Base-by-base conservation (phyloP, 2,329 filamentous ascomycete species). In the Fusarium duplospermum region DNA sequence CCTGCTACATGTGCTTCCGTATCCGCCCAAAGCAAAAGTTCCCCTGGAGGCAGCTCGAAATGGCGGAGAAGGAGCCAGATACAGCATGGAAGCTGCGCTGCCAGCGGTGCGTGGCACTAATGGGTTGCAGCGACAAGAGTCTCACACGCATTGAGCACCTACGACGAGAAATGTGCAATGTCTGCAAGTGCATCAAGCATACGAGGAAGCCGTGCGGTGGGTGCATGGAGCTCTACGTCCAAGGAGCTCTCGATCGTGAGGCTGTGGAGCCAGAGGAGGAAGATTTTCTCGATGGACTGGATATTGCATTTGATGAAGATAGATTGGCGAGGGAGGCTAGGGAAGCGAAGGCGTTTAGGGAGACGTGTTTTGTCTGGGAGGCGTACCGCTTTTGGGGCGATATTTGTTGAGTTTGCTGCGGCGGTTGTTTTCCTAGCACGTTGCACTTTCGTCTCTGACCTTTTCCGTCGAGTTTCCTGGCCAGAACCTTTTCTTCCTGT, bases 1-100 rank as follows among this genome's bases (percentile, higher is more conserved):
- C 74, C 2, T 77, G 75, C 62, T 77, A 68, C 20, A 18, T 60
- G n/a, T 77, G 75, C 60, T 73, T 56, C 20, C 69, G 42, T 14
- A 50, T 71, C 5, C 64, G 42, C 1, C 62, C 60, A 11, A 56
- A 31, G 33, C 33, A 2, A 3, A 71, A 60, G 24, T 77, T 77
- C 38, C 67, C 67, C 2, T 0, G 16, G 1, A 38, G 20, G 1
- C 69, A 74, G 36, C 29, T 74, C 3, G 4, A 4, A 0, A 35
- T 61, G 66, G 52, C 38, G 0, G n/a, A 27, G 18, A 33, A 33
- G 3, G 20, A 38, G 1, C 69, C 67, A 6, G 33, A 63, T 11
- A 73, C 63, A 0, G 24, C 59, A 6, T 77, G 75, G 73, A 77
- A 60, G 35, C 64, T 73, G 67, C 64, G 63, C 6, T 77, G 75